These are phyloP conservation scores for Solanum dulcamara DNA, from an alignment of 257 asterid genomes.

Conservation along the genomic window DNA sequence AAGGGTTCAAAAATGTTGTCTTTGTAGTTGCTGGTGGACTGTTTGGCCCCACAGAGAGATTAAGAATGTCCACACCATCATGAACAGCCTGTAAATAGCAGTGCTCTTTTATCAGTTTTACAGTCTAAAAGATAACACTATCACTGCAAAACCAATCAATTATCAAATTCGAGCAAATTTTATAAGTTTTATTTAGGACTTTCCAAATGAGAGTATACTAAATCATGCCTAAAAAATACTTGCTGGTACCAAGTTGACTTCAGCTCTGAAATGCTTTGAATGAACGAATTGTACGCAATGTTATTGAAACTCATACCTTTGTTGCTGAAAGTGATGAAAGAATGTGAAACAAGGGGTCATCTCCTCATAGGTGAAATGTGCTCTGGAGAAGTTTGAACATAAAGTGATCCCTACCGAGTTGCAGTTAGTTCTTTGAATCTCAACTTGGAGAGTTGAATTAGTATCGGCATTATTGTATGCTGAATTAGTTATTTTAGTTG, in stretches of 20 bases:
- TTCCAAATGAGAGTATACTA: background rate
- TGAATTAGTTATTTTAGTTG: background rate
- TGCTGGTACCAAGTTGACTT: background rate
- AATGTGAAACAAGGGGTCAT: background rate
- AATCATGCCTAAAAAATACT: background rate
- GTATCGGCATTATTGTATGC: background rate
- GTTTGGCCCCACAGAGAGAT: slow-evolving; percentile 97
- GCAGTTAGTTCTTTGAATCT: background rate
- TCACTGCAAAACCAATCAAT: background rate
- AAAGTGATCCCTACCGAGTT: background rate
- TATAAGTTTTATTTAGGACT: background rate
- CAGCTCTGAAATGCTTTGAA: background rate
- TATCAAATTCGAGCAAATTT: background rate
- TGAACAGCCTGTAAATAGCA: slow-evolving; percentile 71
- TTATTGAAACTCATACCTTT: background rate
- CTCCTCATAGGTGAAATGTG: background rate
- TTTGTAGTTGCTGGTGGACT: slow-evolving; percentile 93
- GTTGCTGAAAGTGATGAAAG: background rate
- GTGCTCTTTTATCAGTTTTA: slow-evolving; percentile 7
- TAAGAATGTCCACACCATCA: slow-evolving; percentile 94
- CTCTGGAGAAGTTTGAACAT: background rate
- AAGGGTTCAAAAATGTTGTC: slow-evolving; percentile 89
- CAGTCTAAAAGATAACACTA: background rate
- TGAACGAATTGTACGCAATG: background rate
- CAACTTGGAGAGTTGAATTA: background rate